Evolutionary conservation across 192 early-diverging fungal species (phyloP).

Genomic region (Nowakowskiella sp.): DNA sequence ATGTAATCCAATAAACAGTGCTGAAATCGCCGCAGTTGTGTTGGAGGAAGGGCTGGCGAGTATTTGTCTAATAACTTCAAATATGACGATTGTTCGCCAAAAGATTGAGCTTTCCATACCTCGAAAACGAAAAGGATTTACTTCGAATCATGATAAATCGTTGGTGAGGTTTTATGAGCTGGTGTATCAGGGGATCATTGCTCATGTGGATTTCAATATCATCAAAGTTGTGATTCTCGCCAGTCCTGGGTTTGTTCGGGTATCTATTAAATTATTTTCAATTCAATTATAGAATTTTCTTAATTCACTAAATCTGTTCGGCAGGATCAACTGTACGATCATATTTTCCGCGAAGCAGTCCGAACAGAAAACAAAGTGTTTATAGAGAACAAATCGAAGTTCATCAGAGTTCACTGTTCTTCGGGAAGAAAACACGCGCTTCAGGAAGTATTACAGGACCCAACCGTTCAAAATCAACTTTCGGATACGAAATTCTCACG

Average conservation of each 20-base stretch:
- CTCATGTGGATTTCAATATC: conserved; percentile 84
- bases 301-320: conserved; percentile 2
- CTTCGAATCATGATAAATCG: conserved; percentile 81
- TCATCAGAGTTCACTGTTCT: conserved; percentile 85
- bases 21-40: conserved; percentile 88
- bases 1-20: conserved; percentile 80
- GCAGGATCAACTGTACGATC: conserved; percentile 77
- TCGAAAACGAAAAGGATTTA: conserved; percentile 85
- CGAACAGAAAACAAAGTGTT: conserved; percentile 69
- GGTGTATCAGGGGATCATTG: conserved; percentile 75
- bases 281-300: not conserved
- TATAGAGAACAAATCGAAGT: conserved; percentile 79
- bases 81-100: conserved; percentile 93
- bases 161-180: conserved; percentile 81
- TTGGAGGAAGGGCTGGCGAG: conserved; percentile 78
- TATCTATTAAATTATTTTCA: conserved; percentile 15
- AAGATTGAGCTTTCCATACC: conserved; percentile 86
- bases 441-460: conserved; percentile 85
- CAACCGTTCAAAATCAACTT: conserved; percentile 64
- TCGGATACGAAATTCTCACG: conserved; percentile 87
- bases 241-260: conserved; percentile 92
- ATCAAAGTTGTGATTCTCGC: conserved; percentile 94
- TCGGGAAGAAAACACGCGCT: conserved; percentile 96
- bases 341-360: conserved; percentile 78
- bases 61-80: conserved; percentile 84